Evolutionary conservation across 2,329 filamentous ascomycete genomes (phyloP), one percentile per base, ranked within the genome.

Genomic region (Malbranchea cinnamomea): DNA sequence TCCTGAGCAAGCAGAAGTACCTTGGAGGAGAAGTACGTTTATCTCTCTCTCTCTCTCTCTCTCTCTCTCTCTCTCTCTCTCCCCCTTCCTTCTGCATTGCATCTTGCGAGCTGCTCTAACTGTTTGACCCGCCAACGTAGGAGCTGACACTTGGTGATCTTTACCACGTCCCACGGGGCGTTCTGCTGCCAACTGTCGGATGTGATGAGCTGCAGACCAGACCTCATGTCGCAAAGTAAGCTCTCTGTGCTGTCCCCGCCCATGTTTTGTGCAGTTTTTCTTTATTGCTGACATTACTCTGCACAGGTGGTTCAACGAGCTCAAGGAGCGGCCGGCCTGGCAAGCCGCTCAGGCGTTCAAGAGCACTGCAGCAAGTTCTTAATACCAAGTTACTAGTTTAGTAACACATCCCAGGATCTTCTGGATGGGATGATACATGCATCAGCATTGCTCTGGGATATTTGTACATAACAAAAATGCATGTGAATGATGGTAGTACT

Each of bases 1-100:
- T 37, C 11, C 20, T 37, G 8, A 35, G 29, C 26, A 32, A 37
- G 19, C 32, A 37, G 23, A 37, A 37, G 17, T 37, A 34, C 13
- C 32, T 37, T 23, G 32, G 32, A 11, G 35, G 35, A 7, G 17
- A 37, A 24, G 35, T 37, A 19, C 15, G 35, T 22, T 20, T 14
- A 14, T 10, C 12, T 11, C 10, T 12, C 7, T 30, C 17, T 21
- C 2, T 19, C 4, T 10, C 13, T 9, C 9, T 9, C 4, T 19
- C n/a, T 11, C 7, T 2, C 10, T 6, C n/a, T 3, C n/a, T n/a
- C n/a, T n/a, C n/a, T n/a, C n/a, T n/a, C n/a, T n/a, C n/a, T n/a
- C n/a, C n/a, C n/a, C n/a, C n/a, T n/a, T n/a, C n/a, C n/a, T n/a
- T n/a, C n/a, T n/a, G n/a, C n/a, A n/a, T n/a, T n/a, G n/a, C n/a